phyloP scores from a whole-genome alignment of 169 alveolate genomes.

The Plasmodium gaboni region DNA sequence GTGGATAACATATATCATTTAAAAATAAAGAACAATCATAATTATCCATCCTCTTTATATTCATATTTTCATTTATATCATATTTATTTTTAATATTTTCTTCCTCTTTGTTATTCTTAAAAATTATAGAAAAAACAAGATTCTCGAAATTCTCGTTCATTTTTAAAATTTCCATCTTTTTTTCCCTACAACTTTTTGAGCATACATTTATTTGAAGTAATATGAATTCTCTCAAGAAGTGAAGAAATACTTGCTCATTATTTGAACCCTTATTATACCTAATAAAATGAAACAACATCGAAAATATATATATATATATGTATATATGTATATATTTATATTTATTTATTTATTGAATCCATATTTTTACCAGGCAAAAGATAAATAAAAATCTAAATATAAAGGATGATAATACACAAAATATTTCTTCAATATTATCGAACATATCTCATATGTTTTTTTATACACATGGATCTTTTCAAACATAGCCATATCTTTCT shows the following conservation, averaged over 20 bases:
- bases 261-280: constrained; percentile 49
- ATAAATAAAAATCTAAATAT: constrained; percentile 49
- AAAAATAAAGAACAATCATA: constrained; percentile 6
- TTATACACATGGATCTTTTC: constrained; percentile 34
- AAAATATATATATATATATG: not conserved
- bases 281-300: not conserved
- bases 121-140: constrained; percentile 3
- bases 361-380: constrained; percentile 34
- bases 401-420: constrained; percentile 52
- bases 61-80: not conserved
- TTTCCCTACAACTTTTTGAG: constrained; percentile 2
- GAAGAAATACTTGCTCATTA: constrained; percentile 18
- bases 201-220: constrained; percentile 37
- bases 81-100: constrained; percentile 9
- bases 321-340: not conserved
- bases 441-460: constrained; percentile 33
- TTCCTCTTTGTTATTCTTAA: constrained; percentile 10
- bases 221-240: constrained; percentile 20
- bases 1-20: constrained; percentile 62
- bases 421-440: constrained; percentile 29
- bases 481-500: not conserved
- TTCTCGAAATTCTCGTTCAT: constrained; percentile 30
- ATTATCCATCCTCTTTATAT: constrained; percentile 2
- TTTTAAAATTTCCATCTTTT: constrained; percentile 22
- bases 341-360: not conserved